Evolutionary conservation across 139 green algal genomes (phyloP), one percentile per base, ranked within the genome.

Genomic region (Coelastrella sp.): DNA sequence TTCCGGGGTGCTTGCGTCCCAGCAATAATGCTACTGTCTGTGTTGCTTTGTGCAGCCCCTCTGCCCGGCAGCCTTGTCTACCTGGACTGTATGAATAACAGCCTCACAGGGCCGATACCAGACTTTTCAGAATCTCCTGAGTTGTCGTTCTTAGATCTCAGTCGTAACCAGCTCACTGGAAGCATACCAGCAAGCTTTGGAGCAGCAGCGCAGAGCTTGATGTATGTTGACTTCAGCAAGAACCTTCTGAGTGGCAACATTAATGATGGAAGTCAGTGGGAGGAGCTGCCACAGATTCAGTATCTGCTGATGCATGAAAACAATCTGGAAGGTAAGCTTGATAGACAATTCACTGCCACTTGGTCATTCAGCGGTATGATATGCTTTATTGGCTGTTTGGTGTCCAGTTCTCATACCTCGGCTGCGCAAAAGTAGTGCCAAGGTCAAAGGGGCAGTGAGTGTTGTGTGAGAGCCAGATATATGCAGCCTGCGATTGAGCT

Each of bases 11-110:
- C 32, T 35, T 11, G 11, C 27, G 17, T 27, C 30, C 27, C 30
- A 72, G 27, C 32, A 37, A 27, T 72, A 9, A 72, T 72, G 27
- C 23, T 19, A 72, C 30, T 72, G 27, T 72, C 13, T 11, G 34
- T 50, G 2, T 37, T 32, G 19, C 50, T 3, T 27, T 4, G 53
- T 53, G 75, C 62, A 84, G 78, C 35, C 8, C 60, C 60, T 2
- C 38, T 84, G 27, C 78, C 78, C 8, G 32, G 25, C 38, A 34
- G 34, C 34, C 38, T 84, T 3, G 62, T 84, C 13, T 74, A 76
- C 78, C n/a, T 84, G 30, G 78, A 84, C 30, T 27, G 75, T 38
- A 76, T 32, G 15, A 84, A 84, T 60, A 84, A 84, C 78, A 75
- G 37, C 13, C 40, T 84, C 23, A 76, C 62, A 1, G 78, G 78